Evolutionary conservation across 2,329 filamentous ascomycete species (phyloP), one percentile per base, ranked within the genome.

Genomic region (Orbilia brochopaga): DNA sequence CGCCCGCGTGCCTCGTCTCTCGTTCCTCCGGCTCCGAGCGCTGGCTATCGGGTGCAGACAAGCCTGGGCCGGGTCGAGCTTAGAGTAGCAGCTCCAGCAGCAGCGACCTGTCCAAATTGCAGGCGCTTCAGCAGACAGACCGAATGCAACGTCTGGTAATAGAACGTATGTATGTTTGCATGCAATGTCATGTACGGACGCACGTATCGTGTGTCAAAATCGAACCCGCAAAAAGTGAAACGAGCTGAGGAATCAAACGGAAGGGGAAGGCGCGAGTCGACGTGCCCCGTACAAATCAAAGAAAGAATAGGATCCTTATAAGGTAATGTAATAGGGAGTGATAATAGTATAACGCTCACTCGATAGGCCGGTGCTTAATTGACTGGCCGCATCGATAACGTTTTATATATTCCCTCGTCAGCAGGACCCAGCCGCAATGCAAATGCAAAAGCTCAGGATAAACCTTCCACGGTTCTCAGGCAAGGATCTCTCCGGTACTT

Each of bases 351-450:
- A n/a, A n/a, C n/a, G n/a, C n/a, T n/a, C n/a, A n/a, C n/a, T n/a
- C n/a, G n/a, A n/a, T n/a, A n/a, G n/a, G n/a, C n/a, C n/a, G n/a
- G n/a, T n/a, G n/a, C n/a, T n/a, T n/a, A n/a, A n/a, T n/a, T n/a
- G n/a, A n/a, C n/a, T n/a, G n/a, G n/a, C n/a, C n/a, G n/a, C n/a
- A n/a, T n/a, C n/a, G n/a, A n/a, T 13, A 13, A 13, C 17, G 2
- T n/a, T 19, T 8, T 13, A 21, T 58, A 46, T 30, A 46, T 51
- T 21, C 57, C 42, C 64, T 57, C 51, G 56, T 61, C 64, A 55
- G 56, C 57, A 56, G 57, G 23, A 56, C 64, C n/a, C 64, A 67
- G 64, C 64, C 51, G 56, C 64, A 61, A 30, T 17, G 27, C 50
- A 66, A 40, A 13, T 5, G 42, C 44, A n/a, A 32, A 32, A 8